Evolutionary conservation across 805 yeast genomes (phyloP), one percentile per base, ranked within the genome.

Genomic region (Saturnispora gosingensis): DNA sequence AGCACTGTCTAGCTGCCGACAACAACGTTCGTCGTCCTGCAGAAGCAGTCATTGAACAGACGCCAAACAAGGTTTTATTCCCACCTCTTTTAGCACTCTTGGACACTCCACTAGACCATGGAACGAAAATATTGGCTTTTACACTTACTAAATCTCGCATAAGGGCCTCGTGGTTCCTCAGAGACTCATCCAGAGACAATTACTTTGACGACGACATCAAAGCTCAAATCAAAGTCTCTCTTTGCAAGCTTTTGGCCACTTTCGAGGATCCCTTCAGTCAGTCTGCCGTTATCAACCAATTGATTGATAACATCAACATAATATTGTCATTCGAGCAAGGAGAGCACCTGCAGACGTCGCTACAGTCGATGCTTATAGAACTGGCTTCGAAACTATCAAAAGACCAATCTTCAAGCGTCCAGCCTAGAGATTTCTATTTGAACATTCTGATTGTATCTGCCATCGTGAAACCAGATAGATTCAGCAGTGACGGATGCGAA

Each of bases 131-230:
- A 46, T 86, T 95, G 11, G 84, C 95, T 2, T 89, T 93, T 0
- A 82, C 91, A 4, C 88, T 80, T 66, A 79, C 88, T 66, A 91
- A 91, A 65, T 90, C 91, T 66, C 74, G 81, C 52, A 74, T 88
- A 22, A 70, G 73, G 15, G 73, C 78, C 36, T 73, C 77, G 48
- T 90, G 97, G 97, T 59, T 60, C 35, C 66, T 67, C 24, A 61
- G 56, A 45, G 56, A 65, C 11, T 56, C 56, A 9, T 56, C 64
- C 49, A 46, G 3, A 61, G 60, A n/a, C 65, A 63, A 5, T 59
- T 76, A 44, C 59, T 56, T 15, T 24, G 22, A 18, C 24, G 63
- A 59, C 11, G 72, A 76, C 50, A 96, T 88, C 59, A 84, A 83
- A 60, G 80, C 80, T 5, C 70, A 74, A 24, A 78, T 90, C 56